A percentile compares a stretch with the other conserved stretches of the same genome.
Evolutionary conservation across 75 land plant genomes (phyloP).

Genomic region (Chamaecyparis obtusa): DNA sequence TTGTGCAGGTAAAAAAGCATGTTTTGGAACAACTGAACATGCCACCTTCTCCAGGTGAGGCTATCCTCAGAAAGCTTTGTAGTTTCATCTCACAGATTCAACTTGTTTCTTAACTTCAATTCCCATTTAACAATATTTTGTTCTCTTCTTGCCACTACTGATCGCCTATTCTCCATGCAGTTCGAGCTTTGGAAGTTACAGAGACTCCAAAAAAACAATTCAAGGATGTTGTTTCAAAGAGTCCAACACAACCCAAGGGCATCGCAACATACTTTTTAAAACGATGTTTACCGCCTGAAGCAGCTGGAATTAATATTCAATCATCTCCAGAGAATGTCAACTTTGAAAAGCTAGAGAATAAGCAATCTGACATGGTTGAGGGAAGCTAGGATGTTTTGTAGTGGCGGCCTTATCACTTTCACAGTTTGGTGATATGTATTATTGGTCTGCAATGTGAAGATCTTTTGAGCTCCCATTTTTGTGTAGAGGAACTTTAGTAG

Average conservation of each 20-base stretch:
- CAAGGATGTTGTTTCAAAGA: not conserved
- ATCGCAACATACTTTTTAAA: constrained; percentile 6
- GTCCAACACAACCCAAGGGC: constrained; percentile 6
- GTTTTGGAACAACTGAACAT: constrained; percentile 43
- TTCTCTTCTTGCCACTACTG: not conserved
- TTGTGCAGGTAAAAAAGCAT: constrained; percentile 69
- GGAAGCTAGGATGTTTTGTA: not conserved
- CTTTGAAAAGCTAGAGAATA: constrained; percentile 1
- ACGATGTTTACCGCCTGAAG: constrained; percentile 14
- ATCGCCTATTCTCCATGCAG: not conserved
- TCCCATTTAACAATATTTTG: not conserved
- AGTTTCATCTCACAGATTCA: not conserved
- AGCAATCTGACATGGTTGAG: not conserved
- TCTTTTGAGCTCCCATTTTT: not conserved
- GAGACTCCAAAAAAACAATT: not conserved
- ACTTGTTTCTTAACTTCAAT: not conserved
- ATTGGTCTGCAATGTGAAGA: not conserved
- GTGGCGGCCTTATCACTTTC: not conserved
- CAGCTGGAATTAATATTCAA: not conserved
- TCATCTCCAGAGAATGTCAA: not conserved
- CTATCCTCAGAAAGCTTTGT: not conserved
- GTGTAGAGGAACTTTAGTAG: not conserved
- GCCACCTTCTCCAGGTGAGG: constrained; percentile 38
- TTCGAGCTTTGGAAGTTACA: not conserved
- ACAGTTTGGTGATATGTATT: not conserved